Evolutionary conservation across 768 basidiomycete genomes (phyloP), one percentile per base, ranked within the genome.

Genomic region (Leccinum incarnatum): DNA sequence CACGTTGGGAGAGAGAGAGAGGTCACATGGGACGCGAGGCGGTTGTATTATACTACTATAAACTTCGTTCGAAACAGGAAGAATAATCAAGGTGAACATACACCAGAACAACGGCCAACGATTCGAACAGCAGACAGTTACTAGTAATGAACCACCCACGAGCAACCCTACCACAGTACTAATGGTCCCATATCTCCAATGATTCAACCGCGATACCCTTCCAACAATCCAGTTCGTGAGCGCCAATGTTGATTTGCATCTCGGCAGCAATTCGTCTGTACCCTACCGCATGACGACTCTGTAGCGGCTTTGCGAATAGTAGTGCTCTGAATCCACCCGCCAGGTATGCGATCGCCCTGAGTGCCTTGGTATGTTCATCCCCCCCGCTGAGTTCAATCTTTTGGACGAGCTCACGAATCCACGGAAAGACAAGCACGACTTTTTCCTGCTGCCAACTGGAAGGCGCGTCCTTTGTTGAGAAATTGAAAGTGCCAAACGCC

Each of bases 241-340:
- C 21, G 2, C 45, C 30, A 51, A 62, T 45, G 2, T 11, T 1
- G 30, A 59, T 59, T 17, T 55, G 53, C 14, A 3, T 14, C 12
- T 48, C 58, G 9, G 60, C n/a, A 37, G 55, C 59, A 21, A 62
- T 30, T 48, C 62, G 66, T 19, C 65, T 74, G 72, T 63, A 45
- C 48, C 48, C 25, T 0, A 49, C 23, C n/a, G 29, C 27, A 4
- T 30, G 51, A 29, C 15, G 10, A 2, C 52, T 54, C 5, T 62
- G 51, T n/a, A n/a, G 2, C 3, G 62, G 57, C 19, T 63, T 52
- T 23, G 29, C 51, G 6, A 64, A 59, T 34, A 56, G 25, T 3
- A 64, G 46, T 7, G 57, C 55, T 19, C 27, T 50, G 48, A 62
- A 62, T 10, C 56, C 56, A 10, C 47, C 57, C n/a, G 58, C 61